A percentile compares a stretch with the other conserved stretches of the same genome.
Evolutionary conservation across 345 rosid genomes (phyloP).

Genomic region (Rhodomyrtus tomentosa): DNA sequence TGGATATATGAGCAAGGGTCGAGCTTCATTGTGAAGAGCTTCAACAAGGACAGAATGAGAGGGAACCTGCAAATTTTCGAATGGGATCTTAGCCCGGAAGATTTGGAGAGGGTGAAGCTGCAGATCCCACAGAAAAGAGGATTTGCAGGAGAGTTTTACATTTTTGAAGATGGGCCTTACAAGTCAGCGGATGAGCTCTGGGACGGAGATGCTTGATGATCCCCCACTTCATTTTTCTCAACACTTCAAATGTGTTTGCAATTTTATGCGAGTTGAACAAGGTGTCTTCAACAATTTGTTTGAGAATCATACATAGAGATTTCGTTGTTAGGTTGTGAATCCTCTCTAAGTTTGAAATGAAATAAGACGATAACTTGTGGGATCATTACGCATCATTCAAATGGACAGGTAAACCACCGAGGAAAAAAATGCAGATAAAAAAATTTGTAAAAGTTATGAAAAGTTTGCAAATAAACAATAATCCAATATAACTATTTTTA

Average conservation of each 20-base stretch:
- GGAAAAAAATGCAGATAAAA: background rate
- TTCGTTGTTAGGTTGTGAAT: background rate
- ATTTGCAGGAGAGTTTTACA: background rate
- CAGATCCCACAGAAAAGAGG: background rate
- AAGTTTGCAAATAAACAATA: no score
- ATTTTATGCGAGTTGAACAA: background rate
- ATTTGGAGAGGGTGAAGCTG: background rate
- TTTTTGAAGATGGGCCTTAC: conserved; percentile 1
- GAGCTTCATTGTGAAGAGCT: conserved; percentile 1
- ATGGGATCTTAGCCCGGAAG: conserved; percentile 2
- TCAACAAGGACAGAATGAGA: conserved; percentile 4
- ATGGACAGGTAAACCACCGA: background rate
- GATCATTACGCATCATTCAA: background rate
- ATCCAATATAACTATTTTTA: no score
- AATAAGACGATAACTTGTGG: background rate
- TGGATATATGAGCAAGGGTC: conserved; percentile 3
- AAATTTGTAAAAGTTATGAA: no score
- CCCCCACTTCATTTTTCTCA: background rate
- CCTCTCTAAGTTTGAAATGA: background rate
- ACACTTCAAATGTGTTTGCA: background rate
- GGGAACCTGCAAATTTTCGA: background rate
- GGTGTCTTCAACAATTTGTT: background rate
- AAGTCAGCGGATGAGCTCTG: background rate
- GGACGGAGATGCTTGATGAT: background rate
- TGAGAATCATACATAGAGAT: background rate